A percentile compares a stretch with the other conserved stretches of the same genome.
These are phyloP conservation scores for Chaetomiaceae sp. DNA, from an alignment of 2,329 filamentous ascomycete species.

Conservation along the genomic window DNA sequence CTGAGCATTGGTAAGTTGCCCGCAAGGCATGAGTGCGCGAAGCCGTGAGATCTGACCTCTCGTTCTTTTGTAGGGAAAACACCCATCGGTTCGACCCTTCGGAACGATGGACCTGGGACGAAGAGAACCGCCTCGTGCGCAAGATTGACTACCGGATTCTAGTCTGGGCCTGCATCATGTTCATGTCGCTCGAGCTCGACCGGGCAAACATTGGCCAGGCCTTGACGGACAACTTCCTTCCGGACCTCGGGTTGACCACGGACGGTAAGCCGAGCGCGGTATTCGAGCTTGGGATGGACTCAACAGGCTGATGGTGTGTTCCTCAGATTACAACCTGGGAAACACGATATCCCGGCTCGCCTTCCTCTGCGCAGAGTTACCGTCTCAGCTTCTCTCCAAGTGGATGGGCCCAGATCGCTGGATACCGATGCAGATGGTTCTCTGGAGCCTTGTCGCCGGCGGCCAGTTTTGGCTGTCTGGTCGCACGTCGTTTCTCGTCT, in stretches of 20 bases:
- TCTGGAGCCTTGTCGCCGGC: conserved; percentile 48
- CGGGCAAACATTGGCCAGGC: conserved; percentile 43
- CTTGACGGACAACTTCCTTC: conserved; percentile 42
- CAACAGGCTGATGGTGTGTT: not conserved
- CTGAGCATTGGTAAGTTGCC: conserved; percentile 22
- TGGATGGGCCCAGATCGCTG: conserved; percentile 53
- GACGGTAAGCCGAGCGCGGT: conserved; percentile 32
- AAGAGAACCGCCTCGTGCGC: conserved; percentile 34
- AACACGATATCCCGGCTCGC: conserved; percentile 43
- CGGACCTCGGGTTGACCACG: conserved; percentile 37
- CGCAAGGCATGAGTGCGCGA: not conserved
- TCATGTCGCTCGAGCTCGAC: conserved; percentile 46
- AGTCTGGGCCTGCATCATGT: conserved; percentile 43
- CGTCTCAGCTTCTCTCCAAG: conserved; percentile 54
- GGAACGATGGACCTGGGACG: conserved; percentile 37
- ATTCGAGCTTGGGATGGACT: not conserved
- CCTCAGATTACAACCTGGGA: conserved; percentile 41
- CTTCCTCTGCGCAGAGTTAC: conserved; percentile 52
- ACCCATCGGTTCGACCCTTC: conserved; percentile 42
- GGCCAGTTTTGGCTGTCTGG: conserved; percentile 40
- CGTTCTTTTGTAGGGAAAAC: conserved; percentile 30
- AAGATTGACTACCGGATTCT: conserved; percentile 39
- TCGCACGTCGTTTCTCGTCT: conserved; percentile 34
- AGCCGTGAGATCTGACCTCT: not conserved
- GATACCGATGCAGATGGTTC: conserved; percentile 53